Evolutionary conservation across 83 land plant species (phyloP), one percentile per base, ranked within the genome.

Genomic region (Picea engelmannii): DNA sequence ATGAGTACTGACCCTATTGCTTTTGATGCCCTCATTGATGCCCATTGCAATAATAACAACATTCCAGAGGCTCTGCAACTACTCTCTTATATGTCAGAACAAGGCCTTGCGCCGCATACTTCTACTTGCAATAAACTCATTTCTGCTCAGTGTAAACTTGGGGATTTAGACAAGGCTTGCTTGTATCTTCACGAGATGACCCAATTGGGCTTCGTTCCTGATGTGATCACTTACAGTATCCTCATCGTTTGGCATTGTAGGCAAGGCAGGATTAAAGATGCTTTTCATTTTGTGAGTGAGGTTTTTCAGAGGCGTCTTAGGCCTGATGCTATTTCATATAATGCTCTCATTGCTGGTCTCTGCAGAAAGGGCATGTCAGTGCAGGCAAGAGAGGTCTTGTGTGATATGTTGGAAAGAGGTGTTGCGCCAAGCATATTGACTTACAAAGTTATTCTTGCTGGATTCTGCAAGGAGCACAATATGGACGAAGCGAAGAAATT

Each of bases 391-490:
- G 86, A 85, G 21, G 83, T 92, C 47, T 69, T 88, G 65, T 31
- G 55, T 81, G 92, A 92, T n/a, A 92, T 92, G 95, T 47, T 85
- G 44, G 92, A 90, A 40, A 76, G 27, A 42, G 95, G 89, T 12
- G 67, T 82, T 23, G 25, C 0, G 8, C 88, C 85, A 0, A 31
- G 79, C 76, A 21, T 76, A 4, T 85, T 81, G 8, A 92, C 92
- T 23, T 92, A 76, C 21, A 84, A 65, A 68, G 66, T 85, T 82
- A 82, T 92, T 38, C 79, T 92, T 65, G 92, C 92, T 49, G 95
- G 92, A 6, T 88, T 79, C 68, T 88, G 89, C 27, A 88, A 82
- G 77, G 62, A 81, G 66, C 83, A 88, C 66, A 81, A 81, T 79
- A 88, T 92, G 78, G 87, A 90, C 12, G 89, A 88, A 60, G 88